Base-by-base conservation (phyloP, 495 filamentous ascomycete species). In the Podospora bellae-mahoneyi region DNA sequence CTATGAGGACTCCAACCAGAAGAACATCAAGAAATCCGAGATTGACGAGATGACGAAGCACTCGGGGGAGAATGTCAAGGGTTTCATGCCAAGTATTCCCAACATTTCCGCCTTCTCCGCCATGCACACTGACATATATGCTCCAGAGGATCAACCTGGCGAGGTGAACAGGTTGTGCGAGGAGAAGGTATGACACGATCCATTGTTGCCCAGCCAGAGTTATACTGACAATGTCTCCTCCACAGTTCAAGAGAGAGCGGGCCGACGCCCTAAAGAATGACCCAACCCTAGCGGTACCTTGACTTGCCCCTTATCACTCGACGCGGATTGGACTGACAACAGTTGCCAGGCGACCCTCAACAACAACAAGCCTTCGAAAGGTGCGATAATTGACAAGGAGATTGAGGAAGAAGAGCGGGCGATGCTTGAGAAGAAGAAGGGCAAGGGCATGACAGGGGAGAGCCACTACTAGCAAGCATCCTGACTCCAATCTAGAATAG, bases 381-480 rank as follows among this genome's bases (percentile, higher is more conserved):
- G 75, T 23, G 75, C 73, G 20, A 60, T 62, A 5, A 75, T 72
- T 27, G 75, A 76, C 69, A 75, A 75, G 60, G 71, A 76, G 56
- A 28, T 76, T 19, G 48, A 59, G 32, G 65, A 66, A 20, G 73
- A 77, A 23, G 75, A 77, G 18, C 68, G 70, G 19, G 73, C 28
- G 1, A 68, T 59, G 61, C 6, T 77, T n/a, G 57, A 20, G 56
- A 74, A 66, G 57, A 77, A 72, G 65, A 62, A 69, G 66, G 10
- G 18, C 5, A 34, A n/a, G 5, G 60, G 60, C 18, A 62, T 62
- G 60, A 62, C 60, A 7, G 60, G 60, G 23, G 15, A 62, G 23
- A 28, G 6, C 10, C 30, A 15, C 7, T 62, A 56, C 10, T 32
- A 32, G 30, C 4, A 32, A 32, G 30, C 4, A 32, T 7, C 30